A percentile compares a stretch with the other conserved stretches of the same genome.
phyloP scores from a whole-genome alignment of 768 basidiomycete species.

The Auriculariales sp. region DNA sequence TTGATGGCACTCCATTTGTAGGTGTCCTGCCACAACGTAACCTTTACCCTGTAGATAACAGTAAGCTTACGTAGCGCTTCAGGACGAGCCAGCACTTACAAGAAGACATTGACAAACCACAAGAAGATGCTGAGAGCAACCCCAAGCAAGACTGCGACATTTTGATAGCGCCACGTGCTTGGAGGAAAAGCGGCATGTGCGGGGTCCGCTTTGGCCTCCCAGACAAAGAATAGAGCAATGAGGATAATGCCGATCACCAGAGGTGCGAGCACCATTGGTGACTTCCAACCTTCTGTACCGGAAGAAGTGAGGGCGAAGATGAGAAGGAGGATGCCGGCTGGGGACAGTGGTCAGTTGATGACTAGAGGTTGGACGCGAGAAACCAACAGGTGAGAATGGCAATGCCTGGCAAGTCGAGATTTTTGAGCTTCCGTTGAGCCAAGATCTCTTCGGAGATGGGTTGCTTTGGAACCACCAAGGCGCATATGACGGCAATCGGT shows the following conservation, averaged over 20 bases:
- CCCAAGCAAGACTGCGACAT: background rate
- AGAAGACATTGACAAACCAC: background rate
- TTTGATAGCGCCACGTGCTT: background rate
- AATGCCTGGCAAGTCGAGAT: conserved; percentile 26
- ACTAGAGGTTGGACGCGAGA: background rate
- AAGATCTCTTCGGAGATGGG: conserved; percentile 4
- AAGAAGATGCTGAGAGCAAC: background rate
- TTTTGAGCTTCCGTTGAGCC: conserved; percentile 10
- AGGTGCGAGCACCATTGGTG: conserved; percentile 29
- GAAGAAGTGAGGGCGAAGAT: conserved; percentile 24
- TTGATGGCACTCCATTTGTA: conserved; percentile 8
- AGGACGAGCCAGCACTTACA: background rate
- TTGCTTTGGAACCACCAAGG: conserved; percentile 21
- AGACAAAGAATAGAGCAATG: conserved; percentile 31
- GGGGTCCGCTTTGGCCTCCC: conserved; percentile 27
- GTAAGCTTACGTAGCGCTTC: conserved; percentile 1
- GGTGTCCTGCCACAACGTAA: conserved; percentile 2
- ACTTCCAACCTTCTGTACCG: conserved; percentile 32
- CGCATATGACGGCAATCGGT: conserved; percentile 17
- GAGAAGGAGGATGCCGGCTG: conserved; percentile 24
- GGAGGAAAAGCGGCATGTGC: conserved; percentile 23
- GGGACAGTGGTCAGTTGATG: background rate
- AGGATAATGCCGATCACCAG: conserved; percentile 30
- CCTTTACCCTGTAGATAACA: background rate
- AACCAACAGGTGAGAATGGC: conserved; percentile 16